Evolutionary conservation across 345 rosid genomes (phyloP), one percentile per base, ranked within the genome.

Genomic region (Murraya koenigii): DNA sequence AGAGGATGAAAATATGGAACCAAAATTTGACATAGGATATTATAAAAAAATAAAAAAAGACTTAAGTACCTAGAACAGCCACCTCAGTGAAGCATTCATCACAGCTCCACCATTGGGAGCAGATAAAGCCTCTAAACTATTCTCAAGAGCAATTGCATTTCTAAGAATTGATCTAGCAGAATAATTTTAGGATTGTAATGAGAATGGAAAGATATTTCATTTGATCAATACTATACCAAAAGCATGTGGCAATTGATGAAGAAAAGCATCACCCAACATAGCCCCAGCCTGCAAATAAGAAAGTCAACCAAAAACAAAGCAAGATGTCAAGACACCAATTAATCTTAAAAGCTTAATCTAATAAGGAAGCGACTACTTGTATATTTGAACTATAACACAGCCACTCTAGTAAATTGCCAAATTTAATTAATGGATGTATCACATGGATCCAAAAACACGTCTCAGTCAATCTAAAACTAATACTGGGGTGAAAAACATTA

Each of bases 251-350:
- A 96, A 85, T 76, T 95, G 99, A 82, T 95, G 99, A 87, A 95
- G 99, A 84, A 96, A 96, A 74, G 98, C 97, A 92, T 96, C 99
- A 69, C 99, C 99, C 68, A 96, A 79, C 98, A 96, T 96, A 70
- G 99, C 98, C 79, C 99, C 98, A 69, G 98, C 99, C 99, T 94
- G 81, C 39, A 81, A 84, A 78, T 17, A 59, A 67, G 54, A 77
- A 72, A 65, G 15, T 38, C 39, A 63, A 77, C 39, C 60, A 56
- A 84, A 66, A 58, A 13, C 22, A 60, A 69, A 54, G 63, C 13
- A 56, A 15, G 3, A 55, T 44, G 3, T 28, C 36, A 65, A 35
- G 44, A 8, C 44, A 35, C 68, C 68, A 15, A 65, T 26, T 65
- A 35, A 65, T 65, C 15, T 35, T 35, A 20, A 65, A 65, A 35